These are phyloP conservation scores for Mycena crocata DNA, from an alignment of 768 basidiomycete genomes.

Conservation along the genomic window DNA sequence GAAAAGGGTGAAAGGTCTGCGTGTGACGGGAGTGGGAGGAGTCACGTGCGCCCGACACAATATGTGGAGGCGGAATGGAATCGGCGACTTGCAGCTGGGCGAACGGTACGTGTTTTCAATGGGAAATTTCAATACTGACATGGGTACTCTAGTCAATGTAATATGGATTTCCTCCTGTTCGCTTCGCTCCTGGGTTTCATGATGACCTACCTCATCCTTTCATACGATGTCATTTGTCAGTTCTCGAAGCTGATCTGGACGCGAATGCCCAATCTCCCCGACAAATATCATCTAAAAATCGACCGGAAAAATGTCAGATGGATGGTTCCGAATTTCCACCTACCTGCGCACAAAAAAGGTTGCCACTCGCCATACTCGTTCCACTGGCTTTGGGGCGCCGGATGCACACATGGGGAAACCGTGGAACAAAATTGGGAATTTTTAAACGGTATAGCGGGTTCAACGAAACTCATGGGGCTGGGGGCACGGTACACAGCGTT, in stretches of 20 bases:
- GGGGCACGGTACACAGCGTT: conserved; percentile 14
- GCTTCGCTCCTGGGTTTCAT: neutral
- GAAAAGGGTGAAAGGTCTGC: conserved; percentile 24
- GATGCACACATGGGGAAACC: conserved; percentile 34
- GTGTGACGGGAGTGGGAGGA: conserved; percentile 19
- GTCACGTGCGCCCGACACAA: conserved; percentile 29
- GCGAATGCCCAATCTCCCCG: conserved; percentile 11
- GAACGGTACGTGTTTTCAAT: conserved; percentile 26
- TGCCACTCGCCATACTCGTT: conserved; percentile 32
- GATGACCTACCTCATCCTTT: conserved; percentile 18
- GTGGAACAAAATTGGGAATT: too few species aligned
- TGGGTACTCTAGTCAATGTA: neutral
- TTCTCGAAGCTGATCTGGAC: conserved; percentile 28
- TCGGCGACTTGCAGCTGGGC: conserved; percentile 36
- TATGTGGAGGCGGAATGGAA: conserved; percentile 22
- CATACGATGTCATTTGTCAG: conserved; percentile 39
- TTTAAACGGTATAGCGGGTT: conserved; percentile 26
- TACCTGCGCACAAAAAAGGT: conserved; percentile 24
- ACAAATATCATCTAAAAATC: neutral
- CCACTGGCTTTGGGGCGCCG: conserved; percentile 24
- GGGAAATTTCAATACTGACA: neutral
- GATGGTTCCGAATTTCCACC: conserved; percentile 41
- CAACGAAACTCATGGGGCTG: conserved; percentile 36
- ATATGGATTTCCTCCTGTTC: conserved; percentile 19
- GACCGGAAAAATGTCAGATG: neutral